A percentile compares a stretch with the other conserved stretches of the same genome.
phyloP scores from a whole-genome alignment of 257 asterid species.

The Thymus mandschuricus region DNA sequence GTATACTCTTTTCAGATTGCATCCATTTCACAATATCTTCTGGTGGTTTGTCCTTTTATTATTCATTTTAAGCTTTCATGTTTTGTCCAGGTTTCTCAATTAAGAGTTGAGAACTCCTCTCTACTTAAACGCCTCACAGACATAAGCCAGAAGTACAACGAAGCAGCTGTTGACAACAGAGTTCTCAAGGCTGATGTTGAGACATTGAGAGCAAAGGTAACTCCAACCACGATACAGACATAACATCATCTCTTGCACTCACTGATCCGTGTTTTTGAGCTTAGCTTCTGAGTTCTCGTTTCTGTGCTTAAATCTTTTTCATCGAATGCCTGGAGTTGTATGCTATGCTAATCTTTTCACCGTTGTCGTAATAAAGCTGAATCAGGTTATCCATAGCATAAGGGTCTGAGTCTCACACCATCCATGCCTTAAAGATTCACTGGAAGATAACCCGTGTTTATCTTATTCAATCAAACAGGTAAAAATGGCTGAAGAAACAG shows the following conservation, averaged over 20 bases:
- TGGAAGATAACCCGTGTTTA: conserved; percentile 7
- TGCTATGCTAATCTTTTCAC: not conserved
- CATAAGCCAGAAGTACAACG: conserved; percentile 39
- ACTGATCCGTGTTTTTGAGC: not conserved
- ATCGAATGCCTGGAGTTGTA: not conserved
- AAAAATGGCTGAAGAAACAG: conserved; percentile 91
- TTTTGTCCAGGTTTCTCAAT: conserved; percentile 66
- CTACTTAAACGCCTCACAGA: conserved; percentile 68
- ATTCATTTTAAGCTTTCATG: conserved; percentile 19
- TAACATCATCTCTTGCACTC: conserved; percentile 16
- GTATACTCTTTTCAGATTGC: conserved; percentile 33
- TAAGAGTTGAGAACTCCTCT: conserved; percentile 81
- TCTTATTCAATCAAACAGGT: conserved; percentile 48
- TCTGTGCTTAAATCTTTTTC: not conserved
- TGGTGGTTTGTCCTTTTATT: not conserved
- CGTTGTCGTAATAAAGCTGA: conserved; percentile 3
- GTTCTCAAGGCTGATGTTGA: conserved; percentile 51
- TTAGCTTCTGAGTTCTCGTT: not conserved
- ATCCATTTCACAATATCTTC: conserved; percentile 7
- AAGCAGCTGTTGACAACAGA: conserved; percentile 40
- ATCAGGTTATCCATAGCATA: not conserved
- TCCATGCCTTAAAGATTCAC: conserved; percentile 16
- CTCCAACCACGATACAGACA: not conserved
- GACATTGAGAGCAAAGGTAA: conserved; percentile 89
- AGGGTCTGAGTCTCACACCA: not conserved